Evolutionary conservation across 176 grass and related monocot species (phyloP), one percentile per base, ranked within the genome.

Genomic region (Otatea glauca): DNA sequence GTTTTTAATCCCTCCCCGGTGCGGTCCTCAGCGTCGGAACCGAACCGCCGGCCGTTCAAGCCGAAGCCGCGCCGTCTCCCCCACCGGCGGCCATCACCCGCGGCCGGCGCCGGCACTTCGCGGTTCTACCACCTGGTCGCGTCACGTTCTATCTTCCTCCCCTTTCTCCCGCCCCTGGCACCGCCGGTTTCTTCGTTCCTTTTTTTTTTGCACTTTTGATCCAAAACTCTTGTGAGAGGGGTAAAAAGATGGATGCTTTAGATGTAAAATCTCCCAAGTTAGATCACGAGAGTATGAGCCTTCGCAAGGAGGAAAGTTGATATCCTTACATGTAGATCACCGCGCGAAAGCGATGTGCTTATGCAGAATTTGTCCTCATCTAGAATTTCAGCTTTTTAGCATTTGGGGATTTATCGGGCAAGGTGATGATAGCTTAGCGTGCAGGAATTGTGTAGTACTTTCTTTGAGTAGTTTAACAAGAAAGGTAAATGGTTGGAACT

Each of bases 321-420:
- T 48, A 15, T 63, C 49, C 8, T 79, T 84, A 63, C 84, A 49
- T 87, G 66, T 73, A 49, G 79, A 86, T 83, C 61, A 72, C 73
- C 15, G 53, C 34, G 34, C 68, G 79, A 90, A 87, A 90, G 48
- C 74, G 80, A 87, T 68, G 74, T 61, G 14, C 44, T 64, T 79
- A 63, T 89, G 43, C 82, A 59, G 0, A 79, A 43, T 83, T 72
- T 87, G 84, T 79, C 80, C 34, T 69, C 75, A 53, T 83, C 17
- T 48, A 44, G 23, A 69, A 39, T 68, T 87, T 62, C 35, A 78
- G 68, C 24, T 5, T 91, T 81, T 70, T 55, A 25, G 34, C 20
- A 15, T 63, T 79, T 75, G 51, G 20, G 70, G 45, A 71, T 81
- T 91, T 71, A 21, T 23, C 17, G 8, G 32, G 16, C 67, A 74